Base-by-base conservation (phyloP, 2,329 filamentous ascomycete genomes). In the Diaporthe eres region DNA sequence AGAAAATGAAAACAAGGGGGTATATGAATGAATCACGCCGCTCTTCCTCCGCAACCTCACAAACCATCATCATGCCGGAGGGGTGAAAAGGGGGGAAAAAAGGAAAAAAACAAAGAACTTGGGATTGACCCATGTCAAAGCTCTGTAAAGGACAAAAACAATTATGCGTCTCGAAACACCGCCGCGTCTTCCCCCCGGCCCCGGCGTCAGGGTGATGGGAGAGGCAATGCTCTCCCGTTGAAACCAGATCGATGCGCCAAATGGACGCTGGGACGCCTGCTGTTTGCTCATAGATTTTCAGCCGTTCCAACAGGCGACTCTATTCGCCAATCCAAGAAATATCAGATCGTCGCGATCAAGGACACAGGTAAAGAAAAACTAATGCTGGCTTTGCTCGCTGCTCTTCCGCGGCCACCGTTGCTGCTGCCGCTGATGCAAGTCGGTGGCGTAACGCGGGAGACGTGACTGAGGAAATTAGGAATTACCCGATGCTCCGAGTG, bases 11-110 rank as follows among this genome's bases (percentile, higher is more conserved):
- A 61, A 73, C 49, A 44, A 55, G 58, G 71, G 71, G 60, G 61
- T 73, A 73, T 73, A 60, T 71, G 58, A 73, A 73, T 73, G 42
- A 65, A 57, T 31, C 71, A 65, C 49, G 51, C 49, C 25, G 58
- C 47, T 73, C 68, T 71, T 28, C n/a, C 65, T 53, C n/a, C 34
- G 47, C 65, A 70, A 55, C 34, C 65, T 68, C 65, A 70, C 47
- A 37, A 55, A 15, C 47, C 49, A 70, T 55, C 49, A 34, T 70
- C 17, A 70, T 42, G 65, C 65, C 44, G 34, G 28, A 65, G 15
- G 60, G 15, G 42, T n/a, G 8, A 47, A 70, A n/a, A n/a, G n/a
- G n/a, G n/a, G 55, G 17, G 3, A 13, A 39, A 25, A 42, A 55
- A n/a, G 10, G 37, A 10, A 13, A 13, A 15, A 68, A 70, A 55